Evolutionary conservation across 441 rosid genomes (phyloP).

Genomic region (Raphanus hybrid): DNA sequence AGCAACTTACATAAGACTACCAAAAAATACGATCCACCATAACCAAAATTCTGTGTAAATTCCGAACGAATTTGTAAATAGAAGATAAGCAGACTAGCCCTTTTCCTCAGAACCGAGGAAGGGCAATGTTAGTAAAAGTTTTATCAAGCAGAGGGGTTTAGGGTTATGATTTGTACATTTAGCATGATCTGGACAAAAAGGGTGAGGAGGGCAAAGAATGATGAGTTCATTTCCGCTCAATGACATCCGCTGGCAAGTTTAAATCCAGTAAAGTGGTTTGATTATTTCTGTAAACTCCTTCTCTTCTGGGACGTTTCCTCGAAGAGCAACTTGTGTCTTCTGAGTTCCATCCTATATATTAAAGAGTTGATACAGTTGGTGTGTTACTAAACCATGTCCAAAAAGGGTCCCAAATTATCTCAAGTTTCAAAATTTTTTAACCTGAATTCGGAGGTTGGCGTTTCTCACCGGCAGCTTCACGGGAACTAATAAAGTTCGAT

Average conservation of each 20-base stretch:
- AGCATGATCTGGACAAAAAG: slow-evolving; percentile 9
- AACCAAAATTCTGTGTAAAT: neutral
- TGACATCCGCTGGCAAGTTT: slow-evolving; percentile 29
- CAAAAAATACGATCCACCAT: neutral
- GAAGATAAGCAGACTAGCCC: neutral
- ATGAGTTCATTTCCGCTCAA: slow-evolving; percentile 25
- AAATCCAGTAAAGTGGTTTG: slow-evolving; percentile 22
- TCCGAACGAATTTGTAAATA: neutral
- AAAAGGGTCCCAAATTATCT: neutral
- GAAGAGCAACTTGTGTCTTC: slow-evolving; percentile 34
- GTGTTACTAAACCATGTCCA: neutral
- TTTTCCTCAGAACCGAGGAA: neutral
- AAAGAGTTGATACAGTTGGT: slow-evolving; percentile 6
- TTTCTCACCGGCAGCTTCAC: slow-evolving; percentile 15
- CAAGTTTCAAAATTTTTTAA: slow-evolving; percentile 3
- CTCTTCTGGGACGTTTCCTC: slow-evolving; percentile 20
- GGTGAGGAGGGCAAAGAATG: neutral
- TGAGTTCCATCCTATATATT: neutral
- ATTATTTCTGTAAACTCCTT: slow-evolving; percentile 5
- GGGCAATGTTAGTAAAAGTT: neutral
- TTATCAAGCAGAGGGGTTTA: neutral
- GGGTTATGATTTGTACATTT: slow-evolving; percentile 20
- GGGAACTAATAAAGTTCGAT: slow-evolving; percentile 36
- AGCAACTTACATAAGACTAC: neutral
- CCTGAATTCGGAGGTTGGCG: slow-evolving; percentile 21